phyloP scores from a whole-genome alignment of 177 flowering plant species.

The Telopea speciosissima region DNA sequence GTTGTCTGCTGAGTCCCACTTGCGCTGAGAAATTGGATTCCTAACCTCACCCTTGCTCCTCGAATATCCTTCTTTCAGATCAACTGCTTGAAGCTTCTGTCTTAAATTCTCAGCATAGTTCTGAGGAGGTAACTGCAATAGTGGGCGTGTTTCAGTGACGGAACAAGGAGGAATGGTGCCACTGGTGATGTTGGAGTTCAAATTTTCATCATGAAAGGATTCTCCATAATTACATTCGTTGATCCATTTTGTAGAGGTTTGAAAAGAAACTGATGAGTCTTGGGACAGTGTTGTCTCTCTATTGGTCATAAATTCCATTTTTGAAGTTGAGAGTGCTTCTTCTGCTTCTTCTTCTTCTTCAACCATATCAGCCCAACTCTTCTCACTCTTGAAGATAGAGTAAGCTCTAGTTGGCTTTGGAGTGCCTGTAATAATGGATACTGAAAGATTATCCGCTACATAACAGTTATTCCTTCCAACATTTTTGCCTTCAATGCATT shows the following conservation, averaged over 20 bases:
- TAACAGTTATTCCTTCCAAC: constrained; percentile 2
- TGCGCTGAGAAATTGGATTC: constrained; percentile 19
- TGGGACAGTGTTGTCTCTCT: constrained; percentile 2
- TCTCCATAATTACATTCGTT: constrained; percentile 12
- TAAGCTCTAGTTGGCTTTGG: not conserved
- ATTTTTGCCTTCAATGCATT: constrained; percentile 4
- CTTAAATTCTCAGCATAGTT: constrained; percentile 10
- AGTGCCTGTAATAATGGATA: constrained; percentile 3
- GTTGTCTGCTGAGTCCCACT: constrained; percentile 10
- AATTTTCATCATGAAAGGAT: constrained; percentile 35
- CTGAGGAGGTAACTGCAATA: not conserved
- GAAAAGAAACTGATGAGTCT: constrained; percentile 8
- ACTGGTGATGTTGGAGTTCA: constrained; percentile 27
- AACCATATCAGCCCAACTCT: constrained; percentile 81
- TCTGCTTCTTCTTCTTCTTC: constrained; percentile 61
- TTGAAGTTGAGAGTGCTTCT: constrained; percentile 16
- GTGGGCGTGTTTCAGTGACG: not conserved
- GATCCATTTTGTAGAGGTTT: not conserved
- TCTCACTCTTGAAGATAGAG: constrained; percentile 17
- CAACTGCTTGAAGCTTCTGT: constrained; percentile 20
- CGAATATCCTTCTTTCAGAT: constrained; percentile 19
- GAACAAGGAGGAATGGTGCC: constrained; percentile 11
- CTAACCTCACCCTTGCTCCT: constrained; percentile 1
- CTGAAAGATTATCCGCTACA: not conserved
- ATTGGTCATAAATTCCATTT: not conserved